Evolutionary conservation across 1,284 basidiomycete species (phyloP).

Genomic region (Phellopilus nigrolimitatus): DNA sequence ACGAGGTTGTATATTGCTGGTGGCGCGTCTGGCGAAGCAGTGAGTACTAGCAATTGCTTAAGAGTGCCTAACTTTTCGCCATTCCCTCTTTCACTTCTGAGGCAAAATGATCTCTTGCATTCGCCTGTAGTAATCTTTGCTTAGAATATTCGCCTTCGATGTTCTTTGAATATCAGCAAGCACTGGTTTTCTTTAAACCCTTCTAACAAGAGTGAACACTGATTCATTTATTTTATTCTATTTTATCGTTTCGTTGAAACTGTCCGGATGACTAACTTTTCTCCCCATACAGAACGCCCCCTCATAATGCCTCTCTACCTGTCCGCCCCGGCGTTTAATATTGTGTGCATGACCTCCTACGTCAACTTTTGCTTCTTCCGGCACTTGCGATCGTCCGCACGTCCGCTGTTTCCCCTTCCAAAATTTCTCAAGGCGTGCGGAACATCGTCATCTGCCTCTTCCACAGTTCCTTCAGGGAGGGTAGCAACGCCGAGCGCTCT

Average conservation of each 20-base stretch:
- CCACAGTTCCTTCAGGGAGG: constrained; percentile 11
- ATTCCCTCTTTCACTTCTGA: neutral
- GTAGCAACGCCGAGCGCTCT: constrained; percentile 13
- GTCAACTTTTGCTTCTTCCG: constrained; percentile 79
- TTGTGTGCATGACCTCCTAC: constrained; percentile 72
- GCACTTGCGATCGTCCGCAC: constrained; percentile 69
- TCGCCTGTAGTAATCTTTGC: too few species aligned
- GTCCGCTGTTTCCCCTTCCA: constrained; percentile 26
- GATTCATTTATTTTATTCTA: neutral
- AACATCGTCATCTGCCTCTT: constrained; percentile 13
- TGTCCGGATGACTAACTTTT: neutral
- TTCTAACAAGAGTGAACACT: neutral
- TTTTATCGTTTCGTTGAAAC: neutral
- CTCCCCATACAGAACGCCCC: constrained; percentile 57
- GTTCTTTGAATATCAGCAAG: neutral
- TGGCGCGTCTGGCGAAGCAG: constrained; percentile 56
- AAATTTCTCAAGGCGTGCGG: constrained; percentile 10
- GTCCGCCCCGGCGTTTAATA: constrained; percentile 69
- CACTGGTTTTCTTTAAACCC: too few species aligned
- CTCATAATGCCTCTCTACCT: constrained; percentile 77
- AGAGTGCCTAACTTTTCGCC: too few species aligned
- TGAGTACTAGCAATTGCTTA: too few species aligned
- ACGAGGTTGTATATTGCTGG: constrained; percentile 77
- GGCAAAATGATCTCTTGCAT: neutral
- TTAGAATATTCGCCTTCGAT: too few species aligned